A percentile compares a stretch with the other conserved stretches of the same genome.
Evolutionary conservation across 345 rosid genomes (phyloP).

Genomic region (Dipteronia dyeriana): DNA sequence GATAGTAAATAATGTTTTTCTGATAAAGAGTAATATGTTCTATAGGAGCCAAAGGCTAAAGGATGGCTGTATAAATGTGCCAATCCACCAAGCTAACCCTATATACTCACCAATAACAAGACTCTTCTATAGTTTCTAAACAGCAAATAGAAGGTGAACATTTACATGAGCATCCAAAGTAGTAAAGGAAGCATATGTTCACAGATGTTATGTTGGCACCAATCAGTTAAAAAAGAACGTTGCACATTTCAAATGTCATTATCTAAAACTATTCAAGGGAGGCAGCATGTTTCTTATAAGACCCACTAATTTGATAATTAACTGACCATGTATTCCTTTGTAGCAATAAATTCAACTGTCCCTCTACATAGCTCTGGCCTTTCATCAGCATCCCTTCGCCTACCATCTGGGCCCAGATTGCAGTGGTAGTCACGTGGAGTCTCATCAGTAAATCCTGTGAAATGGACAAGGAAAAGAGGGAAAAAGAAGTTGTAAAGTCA

Average conservation of each 20-base stretch:
- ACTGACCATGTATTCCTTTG: slow-evolving; percentile 93
- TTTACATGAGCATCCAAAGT: neutral
- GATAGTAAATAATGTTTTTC: neutral
- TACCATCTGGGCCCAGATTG: slow-evolving; percentile 72
- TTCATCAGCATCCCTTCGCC: slow-evolving; percentile 73
- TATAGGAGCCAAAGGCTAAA: neutral
- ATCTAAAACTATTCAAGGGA: neutral
- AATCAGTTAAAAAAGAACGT: neutral
- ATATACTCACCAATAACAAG: neutral
- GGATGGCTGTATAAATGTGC: neutral
- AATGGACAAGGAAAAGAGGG: neutral
- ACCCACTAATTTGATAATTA: slow-evolving; percentile 9
- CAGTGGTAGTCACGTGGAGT: slow-evolving; percentile 67
- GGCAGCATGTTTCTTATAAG: neutral
- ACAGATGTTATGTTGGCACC: neutral
- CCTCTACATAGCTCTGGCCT: slow-evolving; percentile 75
- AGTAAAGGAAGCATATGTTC: neutral
- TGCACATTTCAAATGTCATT: neutral
- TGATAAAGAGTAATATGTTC: neutral
- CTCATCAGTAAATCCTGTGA: slow-evolving; percentile 59
- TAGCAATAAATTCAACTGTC: slow-evolving; percentile 78
- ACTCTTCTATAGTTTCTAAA: neutral
- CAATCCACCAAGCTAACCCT: neutral
- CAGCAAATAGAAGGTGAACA: neutral
- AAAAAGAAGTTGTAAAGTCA: neutral